Conservation (phyloP, 805 yeast species). For the Lipomyces chichibuensis region DNA sequence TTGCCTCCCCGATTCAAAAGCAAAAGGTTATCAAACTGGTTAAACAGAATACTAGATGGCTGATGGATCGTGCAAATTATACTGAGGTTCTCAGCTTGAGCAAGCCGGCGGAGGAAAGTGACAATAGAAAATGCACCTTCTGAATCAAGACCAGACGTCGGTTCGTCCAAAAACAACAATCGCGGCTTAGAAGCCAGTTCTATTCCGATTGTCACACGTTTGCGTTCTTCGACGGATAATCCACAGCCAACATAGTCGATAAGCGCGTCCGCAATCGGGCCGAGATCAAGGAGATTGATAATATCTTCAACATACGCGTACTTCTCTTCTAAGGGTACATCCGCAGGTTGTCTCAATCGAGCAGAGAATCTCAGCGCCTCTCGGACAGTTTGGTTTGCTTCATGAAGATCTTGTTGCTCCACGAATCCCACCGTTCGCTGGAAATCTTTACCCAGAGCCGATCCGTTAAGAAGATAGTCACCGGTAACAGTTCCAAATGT, state of each 20-base stretch:
- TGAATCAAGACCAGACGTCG: constrained; percentile 69
- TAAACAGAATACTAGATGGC: constrained; percentile 68
- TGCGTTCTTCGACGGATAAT: constrained; percentile 62
- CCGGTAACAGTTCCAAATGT: constrained; percentile 71
- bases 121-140: constrained; percentile 72
- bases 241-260: constrained; percentile 77
- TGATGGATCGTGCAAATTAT: constrained; percentile 81
- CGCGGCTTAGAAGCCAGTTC: constrained; percentile 68
- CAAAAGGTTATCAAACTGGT: constrained; percentile 66
- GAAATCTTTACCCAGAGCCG: constrained; percentile 61
- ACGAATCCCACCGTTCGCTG: constrained; percentile 70
- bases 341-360: constrained; percentile 62
- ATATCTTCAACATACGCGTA: constrained; percentile 66
- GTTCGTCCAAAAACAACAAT: constrained; percentile 64
- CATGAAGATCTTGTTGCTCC: constrained; percentile 75
- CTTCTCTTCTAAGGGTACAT: constrained; percentile 58
- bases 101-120: constrained; percentile 61
- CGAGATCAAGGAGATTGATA: constrained; percentile 65
- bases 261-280: constrained; percentile 65
- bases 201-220: constrained; percentile 65
- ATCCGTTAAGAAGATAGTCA: constrained; percentile 67
- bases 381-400: constrained; percentile 66
- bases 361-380: constrained; percentile 72
- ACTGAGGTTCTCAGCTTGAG: constrained; percentile 60
- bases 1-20: constrained; percentile 71